A percentile compares a stretch with the other conserved stretches of the same genome.
phyloP scores from a whole-genome alignment of 148 eudicot genomes.

The Amaranthus cruentus region DNA sequence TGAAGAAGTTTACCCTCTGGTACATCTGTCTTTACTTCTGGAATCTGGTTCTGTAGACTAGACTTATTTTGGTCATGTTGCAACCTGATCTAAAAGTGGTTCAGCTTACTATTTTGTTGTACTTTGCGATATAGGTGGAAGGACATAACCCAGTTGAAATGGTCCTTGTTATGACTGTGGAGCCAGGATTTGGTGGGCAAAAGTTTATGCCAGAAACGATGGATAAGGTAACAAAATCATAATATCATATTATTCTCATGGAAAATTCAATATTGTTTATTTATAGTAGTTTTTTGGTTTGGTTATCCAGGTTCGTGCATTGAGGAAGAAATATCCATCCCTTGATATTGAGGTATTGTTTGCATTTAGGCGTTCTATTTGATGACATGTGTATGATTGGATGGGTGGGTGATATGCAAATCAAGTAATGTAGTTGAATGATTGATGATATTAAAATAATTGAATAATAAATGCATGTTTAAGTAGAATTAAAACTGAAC shows the following conservation, averaged over 20 bases:
- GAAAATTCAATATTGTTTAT: background rate
- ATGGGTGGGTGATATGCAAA: background rate
- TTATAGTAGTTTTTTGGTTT: slow-evolving; percentile 8
- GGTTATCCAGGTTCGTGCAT: slow-evolving; percentile 55
- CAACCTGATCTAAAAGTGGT: background rate
- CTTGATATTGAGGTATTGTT: slow-evolving; percentile 84
- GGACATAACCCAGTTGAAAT: slow-evolving; percentile 77
- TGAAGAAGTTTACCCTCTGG: slow-evolving; percentile 91
- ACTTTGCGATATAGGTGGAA: slow-evolving; percentile 48
- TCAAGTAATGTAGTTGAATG: background rate
- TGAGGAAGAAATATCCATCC: slow-evolving; percentile 74
- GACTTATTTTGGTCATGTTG: background rate
- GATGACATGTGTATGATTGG: background rate
- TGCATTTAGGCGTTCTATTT: background rate
- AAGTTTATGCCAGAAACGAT: slow-evolving; percentile 96
- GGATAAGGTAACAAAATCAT: slow-evolving; percentile 63
- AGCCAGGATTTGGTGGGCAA: slow-evolving; percentile 99
- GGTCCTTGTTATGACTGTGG: slow-evolving; percentile 98
- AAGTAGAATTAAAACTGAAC: background rate
- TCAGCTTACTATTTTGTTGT: background rate
- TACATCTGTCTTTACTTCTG: slow-evolving; percentile 19
- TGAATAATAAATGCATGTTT: background rate
- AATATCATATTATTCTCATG: background rate
- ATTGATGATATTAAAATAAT: background rate
- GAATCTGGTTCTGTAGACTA: background rate